A percentile compares a stretch with the other conserved stretches of the same genome.
phyloP scores from a whole-genome alignment of 345 rosid species.

The Abelmoschus esculentus region DNA sequence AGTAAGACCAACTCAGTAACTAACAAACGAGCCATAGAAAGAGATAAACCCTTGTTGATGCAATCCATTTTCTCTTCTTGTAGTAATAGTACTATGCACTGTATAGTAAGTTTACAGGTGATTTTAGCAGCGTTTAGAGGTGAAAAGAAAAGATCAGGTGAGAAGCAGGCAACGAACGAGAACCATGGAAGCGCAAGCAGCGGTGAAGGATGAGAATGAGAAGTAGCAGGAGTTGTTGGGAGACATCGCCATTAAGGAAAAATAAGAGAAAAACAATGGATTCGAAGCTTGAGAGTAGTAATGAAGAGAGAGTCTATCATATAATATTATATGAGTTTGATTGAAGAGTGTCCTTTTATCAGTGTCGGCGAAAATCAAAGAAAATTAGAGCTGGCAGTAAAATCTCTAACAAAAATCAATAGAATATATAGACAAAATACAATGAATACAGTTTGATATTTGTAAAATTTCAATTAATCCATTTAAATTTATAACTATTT shows the following conservation, averaged over 20 bases:
- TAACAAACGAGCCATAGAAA: constrained; percentile 15
- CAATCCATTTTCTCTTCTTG: constrained; percentile 20
- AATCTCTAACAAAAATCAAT: not conserved
- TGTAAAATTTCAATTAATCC: too few species aligned
- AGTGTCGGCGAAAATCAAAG: constrained; percentile 34
- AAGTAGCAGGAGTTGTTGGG: constrained; percentile 17
- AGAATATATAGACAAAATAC: too few species aligned
- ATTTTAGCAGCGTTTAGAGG: too few species aligned
- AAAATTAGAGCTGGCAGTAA: not conserved
- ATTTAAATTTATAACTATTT: too few species aligned
- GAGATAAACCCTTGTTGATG: constrained; percentile 11
- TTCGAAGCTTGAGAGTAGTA: constrained; percentile 27
- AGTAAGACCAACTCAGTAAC: constrained; percentile 13
- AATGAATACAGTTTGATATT: too few species aligned
- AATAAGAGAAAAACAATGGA: too few species aligned
- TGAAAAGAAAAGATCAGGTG: constrained; percentile 20
- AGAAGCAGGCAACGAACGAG: constrained; percentile 17
- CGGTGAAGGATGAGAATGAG: constrained; percentile 9
- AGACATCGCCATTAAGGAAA: too few species aligned
- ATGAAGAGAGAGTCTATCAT: constrained; percentile 19
- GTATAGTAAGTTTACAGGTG: not conserved
- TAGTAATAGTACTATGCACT: too few species aligned
- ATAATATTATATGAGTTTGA: not conserved
- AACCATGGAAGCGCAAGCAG: not conserved
- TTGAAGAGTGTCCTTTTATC: not conserved